These are phyloP conservation scores for Lasiosphaeria miniovina DNA, from an alignment of 495 filamentous ascomycete species.

Conservation along the genomic window DNA sequence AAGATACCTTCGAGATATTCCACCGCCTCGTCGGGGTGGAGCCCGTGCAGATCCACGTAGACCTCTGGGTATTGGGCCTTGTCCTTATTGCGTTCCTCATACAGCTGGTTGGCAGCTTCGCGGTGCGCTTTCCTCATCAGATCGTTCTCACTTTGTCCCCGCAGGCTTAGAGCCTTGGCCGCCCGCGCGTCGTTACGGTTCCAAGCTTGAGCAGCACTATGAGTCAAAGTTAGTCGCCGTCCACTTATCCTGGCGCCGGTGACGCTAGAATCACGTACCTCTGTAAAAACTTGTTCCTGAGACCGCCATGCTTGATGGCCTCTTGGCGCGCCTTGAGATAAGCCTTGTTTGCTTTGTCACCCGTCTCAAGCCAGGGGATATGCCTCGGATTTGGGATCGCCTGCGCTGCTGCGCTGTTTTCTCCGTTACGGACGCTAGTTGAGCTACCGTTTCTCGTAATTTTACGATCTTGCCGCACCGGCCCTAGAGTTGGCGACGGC, in stretches of 20 bases:
- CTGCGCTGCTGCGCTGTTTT: slow-evolving; percentile 75
- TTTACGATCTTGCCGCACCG: slow-evolving; percentile 48
- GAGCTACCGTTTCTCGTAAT: slow-evolving; percentile 52
- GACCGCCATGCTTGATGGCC: slow-evolving; percentile 92
- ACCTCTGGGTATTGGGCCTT: slow-evolving; percentile 61
- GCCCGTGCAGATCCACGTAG: slow-evolving; percentile 92
- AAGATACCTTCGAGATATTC: slow-evolving; percentile 89
- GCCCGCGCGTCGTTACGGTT: slow-evolving; percentile 96
- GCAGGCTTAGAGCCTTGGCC: slow-evolving; percentile 88
- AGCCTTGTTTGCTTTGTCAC: slow-evolving; percentile 82
- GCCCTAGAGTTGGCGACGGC: slow-evolving; percentile 63
- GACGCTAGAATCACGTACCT: slow-evolving; percentile 53
- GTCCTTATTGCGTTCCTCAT: slow-evolving; percentile 91
- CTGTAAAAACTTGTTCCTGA: slow-evolving; percentile 95
- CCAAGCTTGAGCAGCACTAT: slow-evolving; percentile 98
- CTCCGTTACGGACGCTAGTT: slow-evolving; percentile 57
- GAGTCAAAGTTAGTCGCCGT: slow-evolving; percentile 23
- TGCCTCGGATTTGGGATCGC: slow-evolving; percentile 85
- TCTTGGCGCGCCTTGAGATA: slow-evolving; percentile 93
- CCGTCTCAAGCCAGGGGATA: slow-evolving; percentile 96
- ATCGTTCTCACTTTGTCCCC: slow-evolving; percentile 94
- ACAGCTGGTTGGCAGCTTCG: slow-evolving; percentile 85
- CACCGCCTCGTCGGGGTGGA: slow-evolving; percentile 95
- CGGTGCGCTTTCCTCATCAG: slow-evolving; percentile 96
- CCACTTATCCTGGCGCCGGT: background rate